These are phyloP conservation scores for Teratosphaeria pseudoeucalypti DNA, from an alignment of 2,329 filamentous ascomycete species.

Conservation along the genomic window DNA sequence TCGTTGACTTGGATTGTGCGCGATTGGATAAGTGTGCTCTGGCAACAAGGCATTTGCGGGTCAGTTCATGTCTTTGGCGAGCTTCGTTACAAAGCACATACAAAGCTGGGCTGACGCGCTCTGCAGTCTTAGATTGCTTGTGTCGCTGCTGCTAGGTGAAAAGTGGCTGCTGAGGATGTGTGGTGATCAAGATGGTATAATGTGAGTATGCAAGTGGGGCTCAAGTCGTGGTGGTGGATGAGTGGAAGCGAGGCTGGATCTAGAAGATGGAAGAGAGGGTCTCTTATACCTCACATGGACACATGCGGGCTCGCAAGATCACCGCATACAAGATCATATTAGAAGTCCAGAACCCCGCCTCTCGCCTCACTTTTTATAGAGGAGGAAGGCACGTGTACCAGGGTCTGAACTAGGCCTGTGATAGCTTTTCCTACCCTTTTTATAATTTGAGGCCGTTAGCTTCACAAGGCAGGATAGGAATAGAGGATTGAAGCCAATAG, in stretches of 20 bases:
- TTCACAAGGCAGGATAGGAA: not conserved
- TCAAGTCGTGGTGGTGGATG: not conserved
- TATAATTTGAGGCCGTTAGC: not conserved
- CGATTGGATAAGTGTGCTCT: too few species aligned
- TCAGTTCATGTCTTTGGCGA: too few species aligned
- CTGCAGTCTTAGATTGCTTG: too few species aligned
- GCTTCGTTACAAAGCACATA: too few species aligned
- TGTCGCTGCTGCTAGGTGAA: not conserved
- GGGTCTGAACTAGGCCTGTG: not conserved
- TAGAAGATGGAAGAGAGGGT: too few species aligned
- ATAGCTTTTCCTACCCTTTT: not conserved
- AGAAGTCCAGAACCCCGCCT: not conserved
- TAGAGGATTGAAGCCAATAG: not conserved
- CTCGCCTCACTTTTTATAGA: not conserved
- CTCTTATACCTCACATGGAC: not conserved
- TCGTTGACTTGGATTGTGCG: too few species aligned
- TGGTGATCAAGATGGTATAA: not conserved
- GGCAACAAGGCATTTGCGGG: too few species aligned
- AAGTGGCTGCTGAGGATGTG: not conserved
- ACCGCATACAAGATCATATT: not conserved
- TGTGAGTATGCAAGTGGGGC: too few species aligned
- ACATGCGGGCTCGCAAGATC: not conserved
- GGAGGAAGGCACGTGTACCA: not conserved
- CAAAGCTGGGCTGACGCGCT: too few species aligned
- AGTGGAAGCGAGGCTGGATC: not conserved